These are phyloP conservation scores for Picea sitchensis DNA, from an alignment of 75 land plant genomes.

Conservation along the genomic window DNA sequence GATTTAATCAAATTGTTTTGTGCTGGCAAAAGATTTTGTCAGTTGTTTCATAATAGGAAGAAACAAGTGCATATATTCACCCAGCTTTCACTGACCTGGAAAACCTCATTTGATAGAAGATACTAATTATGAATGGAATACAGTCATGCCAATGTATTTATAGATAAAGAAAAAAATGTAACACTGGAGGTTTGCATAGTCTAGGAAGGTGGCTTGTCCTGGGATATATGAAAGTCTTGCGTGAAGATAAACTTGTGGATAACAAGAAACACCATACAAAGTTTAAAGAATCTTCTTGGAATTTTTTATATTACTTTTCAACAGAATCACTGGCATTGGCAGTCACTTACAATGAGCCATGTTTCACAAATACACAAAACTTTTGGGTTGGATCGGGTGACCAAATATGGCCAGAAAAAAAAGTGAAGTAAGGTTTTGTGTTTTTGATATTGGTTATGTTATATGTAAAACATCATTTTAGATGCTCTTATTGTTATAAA, in stretches of 20 bases:
- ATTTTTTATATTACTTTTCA: constrained; percentile 28
- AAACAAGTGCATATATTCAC: no score
- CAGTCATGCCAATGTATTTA: no score
- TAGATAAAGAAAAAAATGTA: no score
- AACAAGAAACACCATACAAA: constrained; percentile 20
- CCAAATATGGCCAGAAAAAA: constrained; percentile 44
- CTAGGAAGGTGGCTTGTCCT: constrained; percentile 16
- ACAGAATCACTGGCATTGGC: constrained; percentile 34
- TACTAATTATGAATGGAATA: no score
- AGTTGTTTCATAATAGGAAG: no score
- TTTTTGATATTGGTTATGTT: neutral
- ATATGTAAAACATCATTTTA: neutral
- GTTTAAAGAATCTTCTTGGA: constrained; percentile 47
- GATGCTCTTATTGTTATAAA: neutral
- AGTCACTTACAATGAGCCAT: constrained; percentile 48
- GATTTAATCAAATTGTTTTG: no score
- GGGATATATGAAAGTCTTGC: constrained; percentile 1
- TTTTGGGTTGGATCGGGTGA: constrained; percentile 51
- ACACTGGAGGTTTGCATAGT: constrained; percentile 9
- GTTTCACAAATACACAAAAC: constrained; percentile 31
- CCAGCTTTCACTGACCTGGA: no score
- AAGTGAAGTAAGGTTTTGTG: constrained; percentile 26
- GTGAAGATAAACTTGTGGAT: constrained; percentile 13
- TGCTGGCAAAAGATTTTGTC: no score
- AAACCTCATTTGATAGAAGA: no score